Percentiles rank a stretch among this genome's conserved stretches.
phyloP scores from a whole-genome alignment of 306 rosid genomes.

The Malus asiatica region DNA sequence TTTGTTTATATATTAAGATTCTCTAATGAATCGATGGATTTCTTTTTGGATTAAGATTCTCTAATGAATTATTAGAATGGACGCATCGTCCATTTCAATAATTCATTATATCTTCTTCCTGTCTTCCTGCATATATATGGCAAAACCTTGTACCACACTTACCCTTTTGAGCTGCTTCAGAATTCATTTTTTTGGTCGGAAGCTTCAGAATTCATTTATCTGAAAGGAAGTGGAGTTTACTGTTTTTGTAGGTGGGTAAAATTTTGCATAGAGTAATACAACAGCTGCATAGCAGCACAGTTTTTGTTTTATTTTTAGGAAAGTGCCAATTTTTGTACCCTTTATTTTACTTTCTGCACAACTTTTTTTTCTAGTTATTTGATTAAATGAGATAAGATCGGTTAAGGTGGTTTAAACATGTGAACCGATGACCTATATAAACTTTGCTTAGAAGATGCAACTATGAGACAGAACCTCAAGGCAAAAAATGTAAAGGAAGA shows the following conservation, averaged over 20 bases:
- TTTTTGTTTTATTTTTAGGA: too few species aligned
- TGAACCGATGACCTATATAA: fast-evolving
- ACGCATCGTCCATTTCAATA: background rate
- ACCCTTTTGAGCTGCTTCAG: background rate
- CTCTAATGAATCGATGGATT: background rate
- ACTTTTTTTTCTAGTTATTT: too few species aligned
- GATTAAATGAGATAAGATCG: too few species aligned
- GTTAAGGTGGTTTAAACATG: too few species aligned
- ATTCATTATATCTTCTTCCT: background rate
- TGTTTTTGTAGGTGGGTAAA: background rate
- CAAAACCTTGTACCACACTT: background rate
- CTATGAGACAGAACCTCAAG: too few species aligned
- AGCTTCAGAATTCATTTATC: background rate
- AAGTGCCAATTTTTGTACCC: too few species aligned
- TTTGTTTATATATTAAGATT: slow-evolving; percentile 1
- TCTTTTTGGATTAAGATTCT: background rate
- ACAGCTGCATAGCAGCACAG: background rate
- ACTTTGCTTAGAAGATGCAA: too few species aligned
- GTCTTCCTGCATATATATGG: background rate
- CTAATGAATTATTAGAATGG: background rate
- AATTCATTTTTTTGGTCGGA: background rate
- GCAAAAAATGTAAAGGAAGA: too few species aligned
- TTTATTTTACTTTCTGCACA: too few species aligned
- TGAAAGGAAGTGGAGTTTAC: background rate
- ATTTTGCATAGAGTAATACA: too few species aligned